Evolutionary conservation across 495 filamentous ascomycete genomes (phyloP).

Genomic region (Penicillium diatomitis): DNA sequence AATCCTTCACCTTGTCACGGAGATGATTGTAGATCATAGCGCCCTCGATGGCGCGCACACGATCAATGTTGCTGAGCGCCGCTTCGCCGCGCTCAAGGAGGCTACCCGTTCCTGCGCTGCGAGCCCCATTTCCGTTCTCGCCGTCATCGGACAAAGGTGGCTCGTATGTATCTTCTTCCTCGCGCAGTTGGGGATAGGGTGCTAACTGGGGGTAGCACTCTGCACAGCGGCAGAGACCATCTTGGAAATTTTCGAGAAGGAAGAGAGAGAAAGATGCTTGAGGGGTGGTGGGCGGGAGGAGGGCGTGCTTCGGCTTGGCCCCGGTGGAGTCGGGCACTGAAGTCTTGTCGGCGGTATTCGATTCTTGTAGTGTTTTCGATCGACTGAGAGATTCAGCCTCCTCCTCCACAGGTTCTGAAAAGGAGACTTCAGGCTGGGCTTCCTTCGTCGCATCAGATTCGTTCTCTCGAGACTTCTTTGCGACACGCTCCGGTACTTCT

Average conservation of each 20-base stretch:
- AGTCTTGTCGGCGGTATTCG: not conserved
- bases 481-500: constrained; percentile 23
- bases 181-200: constrained; percentile 67
- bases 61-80: constrained; percentile 79
- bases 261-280: constrained; percentile 65
- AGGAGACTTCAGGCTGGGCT: constrained; percentile 1
- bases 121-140: constrained; percentile 27
- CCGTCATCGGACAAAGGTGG: constrained; percentile 66
- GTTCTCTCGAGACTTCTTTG: constrained; percentile 53
- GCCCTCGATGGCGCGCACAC: constrained; percentile 88
- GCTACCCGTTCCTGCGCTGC: constrained; percentile 57
- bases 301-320: constrained; percentile 32
- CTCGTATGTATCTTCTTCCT: constrained; percentile 89
- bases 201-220: constrained; percentile 66
- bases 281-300: constrained; percentile 41
- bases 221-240: constrained; percentile 67
- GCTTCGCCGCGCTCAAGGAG: constrained; percentile 84
- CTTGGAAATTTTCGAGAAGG: constrained; percentile 64
- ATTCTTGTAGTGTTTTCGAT: not conserved
- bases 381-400: constrained; percentile 9
- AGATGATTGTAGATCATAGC: constrained; percentile 96
- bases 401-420: constrained; percentile 7
- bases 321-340: constrained; percentile 5
- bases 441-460: not conserved
- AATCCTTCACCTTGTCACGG: constrained; percentile 86